Evolutionary conservation across 2,329 filamentous ascomycete genomes (phyloP).

Genomic region (Fusarium sp.): DNA sequence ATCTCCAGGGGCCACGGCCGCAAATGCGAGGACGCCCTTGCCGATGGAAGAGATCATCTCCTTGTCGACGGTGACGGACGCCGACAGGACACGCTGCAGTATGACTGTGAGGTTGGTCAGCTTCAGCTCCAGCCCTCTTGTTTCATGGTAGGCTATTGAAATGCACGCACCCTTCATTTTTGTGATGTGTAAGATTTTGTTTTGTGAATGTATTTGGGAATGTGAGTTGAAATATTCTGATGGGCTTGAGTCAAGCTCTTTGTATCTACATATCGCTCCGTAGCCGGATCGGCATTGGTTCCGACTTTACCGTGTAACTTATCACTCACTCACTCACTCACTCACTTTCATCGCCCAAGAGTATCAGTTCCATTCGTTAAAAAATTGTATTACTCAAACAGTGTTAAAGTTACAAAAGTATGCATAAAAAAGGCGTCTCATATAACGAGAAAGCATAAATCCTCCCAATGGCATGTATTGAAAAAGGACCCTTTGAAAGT

Average conservation of each 20-base stretch:
- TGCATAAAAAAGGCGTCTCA: background rate
- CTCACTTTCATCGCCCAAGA: background rate
- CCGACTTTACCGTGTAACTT: constrained; percentile 26
- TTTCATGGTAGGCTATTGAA: constrained; percentile 8
- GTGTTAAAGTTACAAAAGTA: background rate
- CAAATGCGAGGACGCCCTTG: constrained; percentile 89
- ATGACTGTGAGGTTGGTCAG: constrained; percentile 69
- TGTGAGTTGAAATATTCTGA: constrained; percentile 11
- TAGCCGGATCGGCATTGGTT: constrained; percentile 32
- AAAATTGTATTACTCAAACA: background rate
- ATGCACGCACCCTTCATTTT: constrained; percentile 42
- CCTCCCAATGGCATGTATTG: background rate
- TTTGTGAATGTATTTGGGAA: background rate
- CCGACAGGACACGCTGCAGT: constrained; percentile 91
- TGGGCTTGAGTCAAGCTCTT: constrained; percentile 19
- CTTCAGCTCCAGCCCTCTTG: background rate
- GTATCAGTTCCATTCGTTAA: background rate
- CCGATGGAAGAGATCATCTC: constrained; percentile 91
- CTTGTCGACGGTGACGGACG: constrained; percentile 94
- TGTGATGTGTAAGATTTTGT: background rate
- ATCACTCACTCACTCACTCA: constrained; percentile 5
- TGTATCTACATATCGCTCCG: constrained; percentile 21
- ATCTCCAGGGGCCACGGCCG: constrained; percentile 89
- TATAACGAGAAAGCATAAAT: background rate
- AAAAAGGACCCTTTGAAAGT: constrained; percentile 1